Conservation (phyloP, 805 yeast genomes). For the Peterozyma xylosa region DNA sequence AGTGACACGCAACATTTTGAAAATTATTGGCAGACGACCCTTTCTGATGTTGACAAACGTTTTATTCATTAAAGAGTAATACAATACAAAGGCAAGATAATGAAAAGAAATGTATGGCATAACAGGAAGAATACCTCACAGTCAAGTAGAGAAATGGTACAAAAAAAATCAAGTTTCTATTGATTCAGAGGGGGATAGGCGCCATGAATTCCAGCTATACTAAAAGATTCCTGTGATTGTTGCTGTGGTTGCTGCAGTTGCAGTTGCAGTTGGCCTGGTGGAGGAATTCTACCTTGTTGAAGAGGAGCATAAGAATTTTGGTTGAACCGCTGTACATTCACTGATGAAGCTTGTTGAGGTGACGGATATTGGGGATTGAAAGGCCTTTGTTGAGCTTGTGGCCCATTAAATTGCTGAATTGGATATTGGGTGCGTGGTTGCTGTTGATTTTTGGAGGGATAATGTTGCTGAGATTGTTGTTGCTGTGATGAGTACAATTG, state of each 20-base stretch:
- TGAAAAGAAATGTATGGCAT: too few species aligned
- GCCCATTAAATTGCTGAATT: not conserved
- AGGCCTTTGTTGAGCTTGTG: not conserved
- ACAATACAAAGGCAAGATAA: too few species aligned
- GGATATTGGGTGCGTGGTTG: not conserved
- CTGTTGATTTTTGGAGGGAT: conserved; percentile 1
- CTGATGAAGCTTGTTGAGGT: not conserved
- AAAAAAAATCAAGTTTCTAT: too few species aligned
- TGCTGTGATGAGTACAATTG: not conserved
- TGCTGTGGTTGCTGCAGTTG: not conserved
- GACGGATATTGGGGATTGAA: not conserved
- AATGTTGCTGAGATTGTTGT: not conserved
- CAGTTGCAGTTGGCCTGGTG: conserved; percentile 1
- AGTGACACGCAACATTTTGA: too few species aligned
- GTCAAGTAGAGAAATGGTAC: too few species aligned
- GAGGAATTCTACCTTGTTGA: not conserved
- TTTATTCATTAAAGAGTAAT: too few species aligned
- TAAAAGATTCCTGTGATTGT: not conserved
- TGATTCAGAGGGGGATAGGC: too few species aligned
- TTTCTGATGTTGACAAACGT: too few species aligned
- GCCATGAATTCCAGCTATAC: too few species aligned
- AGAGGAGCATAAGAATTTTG: not conserved
- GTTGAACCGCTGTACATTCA: not conserved
- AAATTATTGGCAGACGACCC: too few species aligned
- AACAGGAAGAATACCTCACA: too few species aligned